Conservation (phyloP, 345 rosid species). For the Citrus hindsii region DNA sequence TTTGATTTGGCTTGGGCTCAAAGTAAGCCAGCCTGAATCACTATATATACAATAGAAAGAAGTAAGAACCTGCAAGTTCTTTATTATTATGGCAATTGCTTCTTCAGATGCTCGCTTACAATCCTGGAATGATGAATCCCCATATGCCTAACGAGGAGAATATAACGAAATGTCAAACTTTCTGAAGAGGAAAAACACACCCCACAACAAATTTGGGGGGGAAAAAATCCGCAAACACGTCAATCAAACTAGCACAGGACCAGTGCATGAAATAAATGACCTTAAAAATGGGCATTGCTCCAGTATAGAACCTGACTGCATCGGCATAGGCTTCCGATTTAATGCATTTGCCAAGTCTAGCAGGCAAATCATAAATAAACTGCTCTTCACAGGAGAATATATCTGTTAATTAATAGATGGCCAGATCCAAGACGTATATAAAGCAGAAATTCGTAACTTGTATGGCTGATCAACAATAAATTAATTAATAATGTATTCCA, state of each 20-base stretch:
- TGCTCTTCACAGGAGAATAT: constrained; percentile 59
- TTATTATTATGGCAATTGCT: constrained; percentile 64
- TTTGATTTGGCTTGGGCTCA: not conserved
- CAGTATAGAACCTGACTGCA: constrained; percentile 92
- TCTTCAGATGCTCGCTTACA: constrained; percentile 97
- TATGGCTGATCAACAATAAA: not conserved
- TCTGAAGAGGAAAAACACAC: not conserved
- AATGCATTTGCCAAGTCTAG: constrained; percentile 90
- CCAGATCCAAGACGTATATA: not conserved
- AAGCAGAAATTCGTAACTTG: not conserved
- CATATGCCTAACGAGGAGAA: constrained; percentile 64
- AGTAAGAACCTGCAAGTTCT: constrained; percentile 69
- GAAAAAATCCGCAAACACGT: not conserved
- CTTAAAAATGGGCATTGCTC: constrained; percentile 99
- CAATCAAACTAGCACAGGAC: not conserved
- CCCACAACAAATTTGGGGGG: not conserved
- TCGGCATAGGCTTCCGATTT: constrained; percentile 91
- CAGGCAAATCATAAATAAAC: constrained; percentile 99
- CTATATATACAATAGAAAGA: constrained; percentile 2
- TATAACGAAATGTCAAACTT: constrained; percentile 8
- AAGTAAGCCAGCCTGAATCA: not conserved
- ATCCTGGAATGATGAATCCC: constrained; percentile 94
- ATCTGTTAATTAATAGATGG: constrained; percentile 28
- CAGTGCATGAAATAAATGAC: constrained; percentile 18
- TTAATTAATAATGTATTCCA: not conserved